Conservation (phyloP, 208 protist genomes). For the Leishmania tarentolae region DNA sequence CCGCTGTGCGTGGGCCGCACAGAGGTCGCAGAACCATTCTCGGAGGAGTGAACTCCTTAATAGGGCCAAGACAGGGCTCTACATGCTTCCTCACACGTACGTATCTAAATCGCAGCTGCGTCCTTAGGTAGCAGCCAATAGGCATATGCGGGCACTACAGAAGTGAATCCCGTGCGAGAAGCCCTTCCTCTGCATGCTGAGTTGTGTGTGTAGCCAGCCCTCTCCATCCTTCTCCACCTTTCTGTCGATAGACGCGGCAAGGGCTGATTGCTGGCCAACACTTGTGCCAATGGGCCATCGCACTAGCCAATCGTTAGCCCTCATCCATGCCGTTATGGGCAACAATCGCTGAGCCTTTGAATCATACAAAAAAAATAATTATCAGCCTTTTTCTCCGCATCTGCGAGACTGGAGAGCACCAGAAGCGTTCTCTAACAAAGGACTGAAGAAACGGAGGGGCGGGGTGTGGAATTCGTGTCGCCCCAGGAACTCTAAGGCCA, state of each 20-base stretch:
- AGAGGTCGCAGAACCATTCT: too few species aligned
- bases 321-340: neutral
- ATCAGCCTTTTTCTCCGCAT: neutral
- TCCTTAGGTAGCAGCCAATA: neutral
- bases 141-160: neutral
- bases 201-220: neutral
- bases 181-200: neutral
- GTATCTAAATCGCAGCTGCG: neutral
- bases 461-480: neutral
- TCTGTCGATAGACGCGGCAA: neutral
- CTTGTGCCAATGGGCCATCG: neutral
- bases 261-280: neutral
- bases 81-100: neutral
- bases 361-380: neutral
- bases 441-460: too few species aligned
- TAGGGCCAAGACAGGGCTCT: neutral
- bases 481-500: neutral
- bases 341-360: neutral
- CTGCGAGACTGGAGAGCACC: neutral
- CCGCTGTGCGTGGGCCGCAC: neutral
- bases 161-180: neutral
- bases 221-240: neutral
- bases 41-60: neutral
- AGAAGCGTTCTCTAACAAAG: neutral
- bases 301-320: neutral